Evolutionary conservation across 2,329 filamentous ascomycete species (phyloP).

Genomic region (Penicillium expansum): DNA sequence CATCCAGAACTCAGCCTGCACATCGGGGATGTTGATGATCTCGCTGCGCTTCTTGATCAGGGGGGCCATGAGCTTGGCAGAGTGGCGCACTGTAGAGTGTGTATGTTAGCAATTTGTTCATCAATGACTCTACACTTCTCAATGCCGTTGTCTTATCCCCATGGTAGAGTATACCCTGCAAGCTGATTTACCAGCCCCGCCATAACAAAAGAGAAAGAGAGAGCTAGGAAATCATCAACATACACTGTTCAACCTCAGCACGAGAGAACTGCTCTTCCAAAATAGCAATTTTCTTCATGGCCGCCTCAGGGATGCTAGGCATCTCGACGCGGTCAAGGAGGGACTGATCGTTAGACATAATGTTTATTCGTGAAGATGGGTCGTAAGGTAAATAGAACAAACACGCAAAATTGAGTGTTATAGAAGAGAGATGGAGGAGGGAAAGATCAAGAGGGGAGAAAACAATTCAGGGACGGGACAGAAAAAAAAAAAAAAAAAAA

Average conservation of each 20-base stretch:
- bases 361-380: constrained; percentile 1
- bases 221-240: constrained; percentile 38
- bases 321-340: constrained; percentile 37
- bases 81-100: constrained; percentile 62
- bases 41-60: constrained; percentile 75
- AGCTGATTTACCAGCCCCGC: background rate
- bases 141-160: background rate
- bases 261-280: constrained; percentile 83
- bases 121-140: background rate
- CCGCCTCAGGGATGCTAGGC: constrained; percentile 48
- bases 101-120: background rate
- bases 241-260: constrained; percentile 78
- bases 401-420: constrained; percentile 1
- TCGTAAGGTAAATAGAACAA: constrained; percentile 1
- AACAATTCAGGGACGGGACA: constrained; percentile 2
- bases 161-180: background rate
- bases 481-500: constrained; percentile 16
- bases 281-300: constrained; percentile 61
- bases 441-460: constrained; percentile 4
- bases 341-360: constrained; percentile 29
- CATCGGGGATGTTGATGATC: constrained; percentile 64
- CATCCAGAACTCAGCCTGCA: constrained; percentile 76
- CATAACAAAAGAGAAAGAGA: background rate
- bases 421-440: background rate
- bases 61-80: constrained; percentile 64